Evolutionary conservation across 208 protist species (phyloP).

Genomic region (Trypanosoma vivax): DNA sequence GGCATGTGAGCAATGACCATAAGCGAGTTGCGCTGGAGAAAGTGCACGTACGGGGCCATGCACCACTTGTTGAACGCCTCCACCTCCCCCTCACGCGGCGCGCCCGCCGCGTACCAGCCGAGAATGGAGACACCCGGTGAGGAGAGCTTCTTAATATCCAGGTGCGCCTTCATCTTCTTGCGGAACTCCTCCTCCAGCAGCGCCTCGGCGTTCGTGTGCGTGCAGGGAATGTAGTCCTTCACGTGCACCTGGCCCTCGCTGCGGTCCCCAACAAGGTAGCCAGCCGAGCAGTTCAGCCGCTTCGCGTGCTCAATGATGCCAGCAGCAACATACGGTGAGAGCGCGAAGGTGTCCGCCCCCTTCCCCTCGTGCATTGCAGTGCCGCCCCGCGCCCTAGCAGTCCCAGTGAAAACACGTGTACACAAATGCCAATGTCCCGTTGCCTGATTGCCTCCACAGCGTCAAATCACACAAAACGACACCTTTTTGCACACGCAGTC

Average conservation of each 20-base stretch:
- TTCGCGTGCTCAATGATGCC: constrained; percentile 83
- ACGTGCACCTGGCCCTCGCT: constrained; percentile 40
- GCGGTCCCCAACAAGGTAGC: constrained; percentile 57
- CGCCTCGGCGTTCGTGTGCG: constrained; percentile 23
- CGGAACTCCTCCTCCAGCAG: constrained; percentile 25
- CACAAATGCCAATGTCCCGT: too few relatives aligned
- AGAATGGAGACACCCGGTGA: constrained; percentile 32
- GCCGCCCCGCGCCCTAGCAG: too few relatives aligned
- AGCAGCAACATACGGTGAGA: constrained; percentile 68
- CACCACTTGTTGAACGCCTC: constrained; percentile 51
- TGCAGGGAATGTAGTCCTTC: constrained; percentile 69
- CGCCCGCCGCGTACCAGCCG: constrained; percentile 72
- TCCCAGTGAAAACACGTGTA: too few relatives aligned
- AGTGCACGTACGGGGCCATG: constrained; percentile 33
- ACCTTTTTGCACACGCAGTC: too few relatives aligned
- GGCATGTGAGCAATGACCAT: constrained; percentile 28
- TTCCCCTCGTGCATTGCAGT: background rate
- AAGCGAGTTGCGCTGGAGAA: constrained; percentile 24
- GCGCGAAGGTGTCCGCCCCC: constrained; percentile 16
- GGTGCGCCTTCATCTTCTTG: constrained; percentile 30
- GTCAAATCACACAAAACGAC: too few relatives aligned
- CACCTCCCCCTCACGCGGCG: constrained; percentile 13
- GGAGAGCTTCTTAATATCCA: constrained; percentile 42
- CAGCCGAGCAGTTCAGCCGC: constrained; percentile 50
- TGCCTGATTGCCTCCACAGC: too few relatives aligned